Base-by-base conservation (phyloP, 495 filamentous ascomycete species). In the Hypoxylon cercidicola region DNA sequence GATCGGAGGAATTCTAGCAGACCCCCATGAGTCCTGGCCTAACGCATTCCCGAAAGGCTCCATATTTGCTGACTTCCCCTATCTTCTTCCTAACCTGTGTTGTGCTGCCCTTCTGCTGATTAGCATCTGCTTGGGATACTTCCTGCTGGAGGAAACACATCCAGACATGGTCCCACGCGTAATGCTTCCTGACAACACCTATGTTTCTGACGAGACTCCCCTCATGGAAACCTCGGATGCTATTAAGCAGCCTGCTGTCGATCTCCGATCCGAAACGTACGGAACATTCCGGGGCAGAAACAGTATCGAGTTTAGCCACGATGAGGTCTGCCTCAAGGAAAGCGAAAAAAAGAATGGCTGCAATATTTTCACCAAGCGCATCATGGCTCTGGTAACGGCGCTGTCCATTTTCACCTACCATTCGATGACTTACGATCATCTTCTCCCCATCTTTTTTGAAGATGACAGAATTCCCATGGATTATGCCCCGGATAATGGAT, bases 351-450 rank as follows among this genome's bases (percentile, higher is more conserved):
- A 34, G 71, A 75, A 20, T 51, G 78, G 16, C 34, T 70, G 64
- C 54, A 86, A 80, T 58, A 79, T 88, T 32, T 90, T 92, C 58
- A 88, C 83, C 16, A 84, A 85, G 73, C 79, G 79, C 15, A 87
- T 93, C 37, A 78, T 86, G 60, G 88, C 89, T 79, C 82, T 94
- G 4, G 84, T 92, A 15, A 53, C 89, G 16, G 86, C 91, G 4
- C 79, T 95, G 23, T 88, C 89, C 4, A 91, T 95, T 60, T 95
- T 93, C 77, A 93, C 90, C 1, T 94, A 93, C 60, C 91, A 94
- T 70, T 90, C 87, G 35, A 95, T 95, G 91, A 91, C 89, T 12
- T 95, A 90, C 65, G 91, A 94, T 63, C 89, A 92, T 74, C 84
- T 95, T 0, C 76, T 95, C 34, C 91, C 91, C 4, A 94, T 95